phyloP scores from a whole-genome alignment of 768 basidiomycete genomes.

The Tephrocybe sp. region DNA sequence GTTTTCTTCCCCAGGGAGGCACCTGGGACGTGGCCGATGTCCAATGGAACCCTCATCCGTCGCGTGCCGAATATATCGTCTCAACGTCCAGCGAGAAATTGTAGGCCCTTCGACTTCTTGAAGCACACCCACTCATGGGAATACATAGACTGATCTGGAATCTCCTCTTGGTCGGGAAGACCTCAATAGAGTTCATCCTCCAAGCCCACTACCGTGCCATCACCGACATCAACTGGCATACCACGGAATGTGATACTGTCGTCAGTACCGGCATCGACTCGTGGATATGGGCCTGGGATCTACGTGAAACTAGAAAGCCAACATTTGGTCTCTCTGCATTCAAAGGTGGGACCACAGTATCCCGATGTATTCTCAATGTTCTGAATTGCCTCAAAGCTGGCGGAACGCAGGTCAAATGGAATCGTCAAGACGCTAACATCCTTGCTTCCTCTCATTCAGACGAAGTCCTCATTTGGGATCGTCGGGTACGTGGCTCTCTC shows the following conservation, averaged over 20 bases:
- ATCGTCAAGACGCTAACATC: slow-evolving; percentile 80
- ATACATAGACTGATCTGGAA: slow-evolving; percentile 86
- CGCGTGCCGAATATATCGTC: slow-evolving; percentile 77
- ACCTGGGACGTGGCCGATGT: slow-evolving; percentile 96
- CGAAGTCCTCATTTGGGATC: slow-evolving; percentile 92
- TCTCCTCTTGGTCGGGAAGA: slow-evolving; percentile 68
- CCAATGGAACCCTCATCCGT: slow-evolving; percentile 87
- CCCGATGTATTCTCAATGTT: not conserved
- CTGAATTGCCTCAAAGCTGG: slow-evolving; percentile 50
- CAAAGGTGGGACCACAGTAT: slow-evolving; percentile 29
- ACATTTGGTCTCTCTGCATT: slow-evolving; percentile 67
- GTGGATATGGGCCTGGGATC: slow-evolving; percentile 94
- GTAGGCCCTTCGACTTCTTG: slow-evolving; percentile 37
- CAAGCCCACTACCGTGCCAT: slow-evolving; percentile 93
- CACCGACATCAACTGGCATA: slow-evolving; percentile 98
- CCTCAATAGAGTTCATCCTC: slow-evolving; percentile 81
- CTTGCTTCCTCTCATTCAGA: slow-evolving; percentile 89
- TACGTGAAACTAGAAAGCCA: slow-evolving; percentile 69
- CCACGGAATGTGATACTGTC: slow-evolving; percentile 78
- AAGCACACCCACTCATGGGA: not conserved
- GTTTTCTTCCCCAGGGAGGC: slow-evolving; percentile 94
- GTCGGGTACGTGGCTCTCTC: slow-evolving; percentile 58
- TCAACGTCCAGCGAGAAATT: slow-evolving; percentile 89
- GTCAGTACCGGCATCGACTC: slow-evolving; percentile 93
- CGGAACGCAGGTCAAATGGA: slow-evolving; percentile 98